Conservation (phyloP, 2,329 filamentous ascomycete genomes). For the Huntiella abstrusa region DNA sequence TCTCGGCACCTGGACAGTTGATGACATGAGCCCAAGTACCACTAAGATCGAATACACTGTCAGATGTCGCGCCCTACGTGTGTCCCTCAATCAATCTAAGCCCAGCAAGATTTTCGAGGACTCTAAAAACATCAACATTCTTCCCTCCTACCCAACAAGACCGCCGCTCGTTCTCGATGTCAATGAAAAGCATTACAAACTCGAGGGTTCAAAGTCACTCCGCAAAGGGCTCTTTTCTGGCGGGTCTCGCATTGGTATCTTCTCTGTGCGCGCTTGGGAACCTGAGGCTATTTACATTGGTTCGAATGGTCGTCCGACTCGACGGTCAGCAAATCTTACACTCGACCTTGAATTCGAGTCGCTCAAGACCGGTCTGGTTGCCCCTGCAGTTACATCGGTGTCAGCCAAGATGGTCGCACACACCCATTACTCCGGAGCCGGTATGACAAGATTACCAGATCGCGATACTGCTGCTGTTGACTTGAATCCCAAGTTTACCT, state of each 20-base stretch:
- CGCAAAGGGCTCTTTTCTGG: conserved; percentile 31
- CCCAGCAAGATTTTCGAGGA: conserved; percentile 23
- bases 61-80: conserved; percentile 25
- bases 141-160: conserved; percentile 30
- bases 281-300: conserved; percentile 30
- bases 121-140: conserved; percentile 29
- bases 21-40: conserved; percentile 35
- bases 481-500: too few relatives aligned
- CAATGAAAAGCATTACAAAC: conserved; percentile 29
- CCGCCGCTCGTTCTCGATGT: conserved; percentile 21
- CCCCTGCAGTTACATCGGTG: conserved; percentile 28
- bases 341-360: conserved; percentile 31
- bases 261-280: conserved; percentile 28
- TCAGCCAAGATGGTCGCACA: conserved; percentile 31
- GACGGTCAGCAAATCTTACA: conserved; percentile 18
- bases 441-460: conserved; percentile 30
- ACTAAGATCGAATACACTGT: conserved; percentile 33
- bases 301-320: conserved; percentile 23
- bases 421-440: conserved; percentile 31
- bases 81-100: conserved; percentile 14
- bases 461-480: conserved; percentile 17
- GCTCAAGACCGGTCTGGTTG: conserved; percentile 15
- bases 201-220: conserved; percentile 32
- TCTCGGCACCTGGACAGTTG: conserved; percentile 18
- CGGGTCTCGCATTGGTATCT: conserved; percentile 26